These are phyloP conservation scores for Saccharomycopsis sp. DNA, from an alignment of 805 yeast species.

Conservation along the genomic window DNA sequence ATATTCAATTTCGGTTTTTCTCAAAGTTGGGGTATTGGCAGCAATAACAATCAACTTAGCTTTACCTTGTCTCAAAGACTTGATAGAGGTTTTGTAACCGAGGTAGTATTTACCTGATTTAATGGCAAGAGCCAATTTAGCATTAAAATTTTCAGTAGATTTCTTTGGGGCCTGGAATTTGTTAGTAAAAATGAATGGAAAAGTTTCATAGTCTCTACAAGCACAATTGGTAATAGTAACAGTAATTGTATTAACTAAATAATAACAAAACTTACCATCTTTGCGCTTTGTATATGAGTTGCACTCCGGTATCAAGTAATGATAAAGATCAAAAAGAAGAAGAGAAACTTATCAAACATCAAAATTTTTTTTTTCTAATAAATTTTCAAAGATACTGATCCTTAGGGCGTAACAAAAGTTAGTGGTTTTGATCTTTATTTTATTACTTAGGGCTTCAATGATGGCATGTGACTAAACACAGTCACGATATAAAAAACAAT, in stretches of 20 bases:
- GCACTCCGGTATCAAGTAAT: conserved; percentile 99
- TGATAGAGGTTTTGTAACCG: conserved; percentile 98
- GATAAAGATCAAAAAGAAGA: too few species aligned
- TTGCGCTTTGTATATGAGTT: conserved; percentile 55
- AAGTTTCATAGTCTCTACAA: neutral
- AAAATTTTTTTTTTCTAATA: too few species aligned
- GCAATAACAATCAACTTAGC: conserved; percentile 97
- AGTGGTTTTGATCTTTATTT: too few species aligned
- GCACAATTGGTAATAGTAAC: too few species aligned
- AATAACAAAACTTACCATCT: conserved; percentile 76
- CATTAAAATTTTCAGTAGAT: conserved; percentile 88
- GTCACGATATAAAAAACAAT: too few species aligned
- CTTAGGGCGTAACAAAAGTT: too few species aligned
- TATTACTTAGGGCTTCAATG: too few species aligned
- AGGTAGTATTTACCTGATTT: conserved; percentile 99
- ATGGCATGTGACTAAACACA: too few species aligned
- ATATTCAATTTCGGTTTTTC: conserved; percentile 99
- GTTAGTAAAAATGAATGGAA: neutral
- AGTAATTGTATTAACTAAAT: neutral
- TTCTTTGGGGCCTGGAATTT: conserved; percentile 85
- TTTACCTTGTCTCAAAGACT: conserved; percentile 97
- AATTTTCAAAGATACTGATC: too few species aligned
- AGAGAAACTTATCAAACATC: too few species aligned
- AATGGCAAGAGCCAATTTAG: conserved; percentile 95
- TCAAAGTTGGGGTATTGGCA: conserved; percentile 98